phyloP scores from a whole-genome alignment of 768 basidiomycete species.

The Naganishia friedmannii region DNA sequence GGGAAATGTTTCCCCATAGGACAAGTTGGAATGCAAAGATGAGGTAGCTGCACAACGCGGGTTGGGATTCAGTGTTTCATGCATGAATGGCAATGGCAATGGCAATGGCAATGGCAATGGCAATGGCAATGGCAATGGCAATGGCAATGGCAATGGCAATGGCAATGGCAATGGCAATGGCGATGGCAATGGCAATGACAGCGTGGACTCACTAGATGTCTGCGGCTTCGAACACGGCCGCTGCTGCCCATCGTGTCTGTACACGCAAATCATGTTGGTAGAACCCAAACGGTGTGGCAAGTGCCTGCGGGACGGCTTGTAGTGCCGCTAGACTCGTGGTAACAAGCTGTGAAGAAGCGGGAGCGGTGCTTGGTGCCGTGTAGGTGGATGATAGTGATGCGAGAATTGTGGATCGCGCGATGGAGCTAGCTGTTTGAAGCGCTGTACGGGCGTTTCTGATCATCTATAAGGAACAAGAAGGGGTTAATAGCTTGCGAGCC shows the following conservation, averaged over 20 bases:
- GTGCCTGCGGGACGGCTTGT: slow-evolving; percentile 41
- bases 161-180: no score
- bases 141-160: no score
- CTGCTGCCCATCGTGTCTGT: slow-evolving; percentile 43
- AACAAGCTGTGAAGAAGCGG: slow-evolving; percentile 10
- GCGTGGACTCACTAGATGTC: slow-evolving; percentile 45
- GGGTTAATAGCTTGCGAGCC: neutral
- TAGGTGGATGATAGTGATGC: slow-evolving; percentile 36
- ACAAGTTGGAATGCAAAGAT: slow-evolving; percentile 49
- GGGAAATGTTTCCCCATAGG: slow-evolving; percentile 31
- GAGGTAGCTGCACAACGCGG: slow-evolving; percentile 27
- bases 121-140: no score
- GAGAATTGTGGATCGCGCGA: slow-evolving; percentile 39
- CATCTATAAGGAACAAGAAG: slow-evolving; percentile 29
- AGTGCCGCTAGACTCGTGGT: slow-evolving; percentile 2
- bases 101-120: no score
- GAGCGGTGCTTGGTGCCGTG: slow-evolving; percentile 34
- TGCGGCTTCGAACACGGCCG: slow-evolving; percentile 49
- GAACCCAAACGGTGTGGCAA: slow-evolving; percentile 45
- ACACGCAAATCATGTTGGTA: slow-evolving; percentile 43
- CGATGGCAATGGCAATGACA: no score
- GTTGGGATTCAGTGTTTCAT: neutral
- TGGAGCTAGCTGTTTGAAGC: slow-evolving; percentile 35
- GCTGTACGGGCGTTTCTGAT: slow-evolving; percentile 31
- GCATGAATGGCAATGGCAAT: neutral